Conservation (phyloP, 1,284 basidiomycete species). For the Sporisorium exsertum region DNA sequence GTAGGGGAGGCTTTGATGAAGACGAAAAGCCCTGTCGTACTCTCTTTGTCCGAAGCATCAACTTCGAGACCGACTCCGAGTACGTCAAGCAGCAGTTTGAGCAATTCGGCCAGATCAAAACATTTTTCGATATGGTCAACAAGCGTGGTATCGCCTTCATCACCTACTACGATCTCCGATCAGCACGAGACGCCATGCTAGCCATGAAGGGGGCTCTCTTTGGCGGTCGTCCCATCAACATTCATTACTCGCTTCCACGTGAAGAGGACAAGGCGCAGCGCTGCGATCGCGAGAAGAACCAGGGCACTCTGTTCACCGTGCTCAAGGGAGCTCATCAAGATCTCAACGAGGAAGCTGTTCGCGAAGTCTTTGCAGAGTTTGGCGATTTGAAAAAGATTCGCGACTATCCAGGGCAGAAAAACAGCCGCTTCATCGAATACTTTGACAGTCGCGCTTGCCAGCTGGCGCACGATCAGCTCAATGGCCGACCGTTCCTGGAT, state of each 20-base stretch:
- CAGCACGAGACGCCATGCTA: slow-evolving; percentile 88
- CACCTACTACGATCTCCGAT: slow-evolving; percentile 90
- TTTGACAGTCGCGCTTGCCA: slow-evolving; percentile 73
- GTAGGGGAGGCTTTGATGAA: slow-evolving; percentile 43
- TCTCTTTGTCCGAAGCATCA: slow-evolving; percentile 89
- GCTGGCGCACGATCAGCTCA: slow-evolving; percentile 83
- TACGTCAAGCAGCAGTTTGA: slow-evolving; percentile 81
- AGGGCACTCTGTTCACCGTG: slow-evolving; percentile 85
- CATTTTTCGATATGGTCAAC: slow-evolving; percentile 92
- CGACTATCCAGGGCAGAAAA: slow-evolving; percentile 54
- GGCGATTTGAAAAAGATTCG: slow-evolving; percentile 87
- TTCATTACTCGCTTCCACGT: slow-evolving; percentile 93
- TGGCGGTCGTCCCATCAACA: slow-evolving; percentile 81
- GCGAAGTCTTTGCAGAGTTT: slow-evolving; percentile 83
- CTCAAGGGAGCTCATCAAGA: slow-evolving; percentile 77
- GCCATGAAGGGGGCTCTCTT: slow-evolving; percentile 72
- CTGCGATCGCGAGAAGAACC: slow-evolving; percentile 86
- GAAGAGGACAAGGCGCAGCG: slow-evolving; percentile 80
- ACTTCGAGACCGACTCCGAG: slow-evolving; percentile 39
- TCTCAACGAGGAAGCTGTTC: slow-evolving; percentile 85
- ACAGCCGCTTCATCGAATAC: slow-evolving; percentile 51
- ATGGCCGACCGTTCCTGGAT: slow-evolving; percentile 82
- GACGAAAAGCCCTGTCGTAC: slow-evolving; percentile 93
- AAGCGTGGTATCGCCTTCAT: slow-evolving; percentile 97
- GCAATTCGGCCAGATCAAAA: slow-evolving; percentile 92